These are phyloP conservation scores for Fusarium dlaminii DNA, from an alignment of 2,329 filamentous ascomycete genomes.

Conservation along the genomic window DNA sequence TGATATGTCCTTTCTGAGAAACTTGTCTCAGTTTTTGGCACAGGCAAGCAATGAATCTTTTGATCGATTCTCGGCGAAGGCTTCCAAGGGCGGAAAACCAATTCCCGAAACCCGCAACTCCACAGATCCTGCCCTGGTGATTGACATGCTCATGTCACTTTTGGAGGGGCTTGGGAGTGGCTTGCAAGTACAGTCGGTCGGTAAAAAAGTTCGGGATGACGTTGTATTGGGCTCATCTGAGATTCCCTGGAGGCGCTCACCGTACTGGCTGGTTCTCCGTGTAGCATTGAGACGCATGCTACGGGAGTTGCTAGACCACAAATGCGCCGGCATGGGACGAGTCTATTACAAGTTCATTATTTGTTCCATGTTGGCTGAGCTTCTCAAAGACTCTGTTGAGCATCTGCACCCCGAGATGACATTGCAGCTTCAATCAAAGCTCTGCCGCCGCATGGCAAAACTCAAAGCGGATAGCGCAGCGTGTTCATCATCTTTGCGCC, in stretches of 20 bases:
- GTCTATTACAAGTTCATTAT: conserved; percentile 68
- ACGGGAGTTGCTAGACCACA: conserved; percentile 49
- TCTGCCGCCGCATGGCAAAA: conserved; percentile 67
- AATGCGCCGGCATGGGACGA: conserved; percentile 40
- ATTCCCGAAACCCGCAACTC: conserved; percentile 68
- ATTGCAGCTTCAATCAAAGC: conserved; percentile 54
- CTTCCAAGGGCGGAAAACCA: conserved; percentile 59
- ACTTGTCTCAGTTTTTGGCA: conserved; percentile 63
- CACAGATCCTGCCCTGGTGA: conserved; percentile 64
- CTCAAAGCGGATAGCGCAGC: conserved; percentile 50
- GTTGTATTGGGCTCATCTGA: conserved; percentile 59
- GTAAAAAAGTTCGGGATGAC: conserved; percentile 72
- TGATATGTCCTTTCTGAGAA: conserved; percentile 54
- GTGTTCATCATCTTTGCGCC: background rate
- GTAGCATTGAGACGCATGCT: conserved; percentile 66
- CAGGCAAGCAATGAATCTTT: conserved; percentile 64
- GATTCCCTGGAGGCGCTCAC: conserved; percentile 69
- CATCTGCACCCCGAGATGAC: conserved; percentile 28
- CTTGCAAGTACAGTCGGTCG: conserved; percentile 50
- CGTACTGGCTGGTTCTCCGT: conserved; percentile 70
- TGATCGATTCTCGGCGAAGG: conserved; percentile 61
- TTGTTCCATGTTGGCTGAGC: conserved; percentile 55
- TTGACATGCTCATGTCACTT: conserved; percentile 67
- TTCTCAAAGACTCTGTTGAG: conserved; percentile 53
- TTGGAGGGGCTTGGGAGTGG: conserved; percentile 62